Evolutionary conservation across 441 rosid species (phyloP).

Genomic region (Adansonia gregorii): DNA sequence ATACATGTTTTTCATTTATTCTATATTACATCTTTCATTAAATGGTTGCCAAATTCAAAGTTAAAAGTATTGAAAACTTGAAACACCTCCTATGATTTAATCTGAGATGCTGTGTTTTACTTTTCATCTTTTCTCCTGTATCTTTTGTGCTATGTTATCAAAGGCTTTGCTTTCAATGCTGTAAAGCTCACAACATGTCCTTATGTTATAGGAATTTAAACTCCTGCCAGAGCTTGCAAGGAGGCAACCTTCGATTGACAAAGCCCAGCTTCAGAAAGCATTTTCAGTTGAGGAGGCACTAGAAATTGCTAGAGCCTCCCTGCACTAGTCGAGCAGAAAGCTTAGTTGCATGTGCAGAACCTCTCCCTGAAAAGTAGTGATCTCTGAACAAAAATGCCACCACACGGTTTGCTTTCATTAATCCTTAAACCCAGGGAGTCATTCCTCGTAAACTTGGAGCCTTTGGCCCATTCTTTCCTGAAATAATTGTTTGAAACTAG

Average conservation of each 20-base stretch:
- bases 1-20: background rate
- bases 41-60: background rate
- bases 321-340: slow-evolving; percentile 34
- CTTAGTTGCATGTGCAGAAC: slow-evolving; percentile 14
- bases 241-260: slow-evolving; percentile 73
- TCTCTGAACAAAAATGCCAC: background rate
- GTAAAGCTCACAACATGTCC: background rate
- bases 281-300: slow-evolving; percentile 90
- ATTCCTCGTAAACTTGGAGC: background rate
- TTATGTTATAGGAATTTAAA: slow-evolving; percentile 65
- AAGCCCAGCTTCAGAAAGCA: slow-evolving; percentile 70
- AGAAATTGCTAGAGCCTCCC: slow-evolving; percentile 59
- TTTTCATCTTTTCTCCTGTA: background rate
- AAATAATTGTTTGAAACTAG: no score
- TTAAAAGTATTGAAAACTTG: background rate
- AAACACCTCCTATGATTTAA: background rate
- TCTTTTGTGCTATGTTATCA: background rate
- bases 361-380: background rate
- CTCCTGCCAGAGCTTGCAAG: slow-evolving; percentile 84
- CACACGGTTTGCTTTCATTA: background rate
- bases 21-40: background rate
- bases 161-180: background rate
- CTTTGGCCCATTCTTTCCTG: no score
- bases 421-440: no score
- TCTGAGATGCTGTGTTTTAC: background rate